A percentile compares a stretch with the other conserved stretches of the same genome.
Conservation (phyloP, 177 flowering plant genomes). For the Vitis hybrid region DNA sequence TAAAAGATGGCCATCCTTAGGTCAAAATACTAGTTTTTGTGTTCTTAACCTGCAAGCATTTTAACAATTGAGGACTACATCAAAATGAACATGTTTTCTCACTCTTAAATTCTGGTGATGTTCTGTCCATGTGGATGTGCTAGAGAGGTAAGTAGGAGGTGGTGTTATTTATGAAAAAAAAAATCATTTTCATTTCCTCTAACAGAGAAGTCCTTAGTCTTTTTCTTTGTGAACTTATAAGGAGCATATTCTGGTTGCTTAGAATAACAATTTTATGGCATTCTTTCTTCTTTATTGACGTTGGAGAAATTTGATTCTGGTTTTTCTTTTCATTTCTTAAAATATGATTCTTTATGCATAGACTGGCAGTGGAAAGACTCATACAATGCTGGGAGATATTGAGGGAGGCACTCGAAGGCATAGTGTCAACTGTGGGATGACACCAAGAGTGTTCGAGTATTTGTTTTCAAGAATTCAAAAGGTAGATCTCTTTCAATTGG, state of each 20-base stretch:
- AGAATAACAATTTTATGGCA: neutral
- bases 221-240: neutral
- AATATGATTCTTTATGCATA: conserved; percentile 21
- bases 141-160: too few relatives aligned
- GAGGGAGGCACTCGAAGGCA: conserved; percentile 90
- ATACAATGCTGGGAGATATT: conserved; percentile 98
- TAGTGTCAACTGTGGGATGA: conserved; percentile 96
- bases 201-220: too few relatives aligned
- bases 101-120: too few relatives aligned
- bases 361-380: conserved; percentile 99
- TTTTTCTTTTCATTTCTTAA: neutral
- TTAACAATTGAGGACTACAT: too few relatives aligned
- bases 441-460: conserved; percentile 90
- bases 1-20: too few relatives aligned
- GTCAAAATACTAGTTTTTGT: too few relatives aligned
- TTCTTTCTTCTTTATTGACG: neutral
- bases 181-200: too few relatives aligned
- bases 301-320: too few relatives aligned
- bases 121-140: too few relatives aligned
- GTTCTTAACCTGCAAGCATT: too few relatives aligned
- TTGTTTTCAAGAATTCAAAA: conserved; percentile 90
- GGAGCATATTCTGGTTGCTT: neutral
- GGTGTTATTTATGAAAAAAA: too few relatives aligned
- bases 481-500: conserved; percentile 33
- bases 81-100: too few relatives aligned